These are phyloP conservation scores for Malassezia dermatis DNA, from an alignment of 1,284 basidiomycete genomes.

Conservation along the genomic window DNA sequence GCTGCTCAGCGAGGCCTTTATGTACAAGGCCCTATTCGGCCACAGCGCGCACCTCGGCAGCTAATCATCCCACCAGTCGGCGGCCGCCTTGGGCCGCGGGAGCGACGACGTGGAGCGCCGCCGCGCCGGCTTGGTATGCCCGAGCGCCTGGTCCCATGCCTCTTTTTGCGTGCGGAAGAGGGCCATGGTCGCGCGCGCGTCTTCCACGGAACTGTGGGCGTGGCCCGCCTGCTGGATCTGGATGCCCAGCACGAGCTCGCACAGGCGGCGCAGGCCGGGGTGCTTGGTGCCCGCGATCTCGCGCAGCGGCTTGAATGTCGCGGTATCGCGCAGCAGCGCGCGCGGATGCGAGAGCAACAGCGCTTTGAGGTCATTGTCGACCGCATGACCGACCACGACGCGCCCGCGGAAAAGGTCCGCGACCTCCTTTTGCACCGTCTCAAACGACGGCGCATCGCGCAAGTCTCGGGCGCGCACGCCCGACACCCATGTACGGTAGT, in stretches of 20 bases:
- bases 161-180: conserved; percentile 76
- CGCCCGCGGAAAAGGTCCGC: conserved; percentile 67
- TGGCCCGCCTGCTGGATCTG: conserved; percentile 60
- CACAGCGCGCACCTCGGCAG: conserved; percentile 39
- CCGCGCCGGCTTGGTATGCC: neutral
- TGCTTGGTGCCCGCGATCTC: conserved; percentile 55
- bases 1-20: conserved; percentile 87
- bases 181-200: conserved; percentile 92
- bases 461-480: conserved; percentile 73
- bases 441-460: conserved; percentile 61
- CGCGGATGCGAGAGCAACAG: conserved; percentile 82
- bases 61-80: conserved; percentile 13
- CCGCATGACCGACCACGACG: conserved; percentile 83
- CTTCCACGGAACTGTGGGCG: conserved; percentile 52
- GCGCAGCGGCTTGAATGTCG: conserved; percentile 54
- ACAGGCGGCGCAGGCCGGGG: conserved; percentile 71
- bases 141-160: conserved; percentile 60
- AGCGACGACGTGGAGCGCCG: neutral
- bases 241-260: conserved; percentile 68
- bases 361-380: conserved; percentile 81
- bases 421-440: conserved; percentile 68
- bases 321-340: conserved; percentile 70
- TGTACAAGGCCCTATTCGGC: conserved; percentile 51
- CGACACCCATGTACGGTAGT: conserved; percentile 84
- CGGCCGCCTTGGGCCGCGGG: conserved; percentile 3